Evolutionary conservation across 1,284 basidiomycete species (phyloP).

Genomic region (Ustilago shanxiensis): DNA sequence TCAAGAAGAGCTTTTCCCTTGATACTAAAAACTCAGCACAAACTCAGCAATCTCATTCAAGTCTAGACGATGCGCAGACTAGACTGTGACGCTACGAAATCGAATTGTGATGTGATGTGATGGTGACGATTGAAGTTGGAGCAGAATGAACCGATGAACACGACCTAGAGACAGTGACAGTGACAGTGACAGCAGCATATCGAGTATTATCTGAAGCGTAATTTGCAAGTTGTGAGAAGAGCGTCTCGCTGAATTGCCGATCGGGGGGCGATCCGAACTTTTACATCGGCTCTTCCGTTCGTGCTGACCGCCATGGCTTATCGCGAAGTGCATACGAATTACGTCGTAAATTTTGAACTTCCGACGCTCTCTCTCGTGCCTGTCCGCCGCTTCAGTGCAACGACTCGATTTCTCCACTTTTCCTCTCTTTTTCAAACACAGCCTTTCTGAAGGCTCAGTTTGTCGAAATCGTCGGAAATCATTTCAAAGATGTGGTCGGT

Average conservation of each 20-base stretch:
- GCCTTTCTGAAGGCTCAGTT: conserved; percentile 10
- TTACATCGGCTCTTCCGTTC: not conserved
- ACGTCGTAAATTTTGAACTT: conserved; percentile 3
- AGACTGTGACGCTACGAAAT: not conserved
- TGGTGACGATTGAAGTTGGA: no score
- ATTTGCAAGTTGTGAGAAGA: no score
- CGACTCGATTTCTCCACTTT: not conserved
- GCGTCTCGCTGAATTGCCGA: not conserved
- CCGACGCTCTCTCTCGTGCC: no score
- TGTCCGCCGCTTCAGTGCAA: no score
- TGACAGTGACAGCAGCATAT: no score
- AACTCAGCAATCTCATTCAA: no score
- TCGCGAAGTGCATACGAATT: conserved; percentile 8
- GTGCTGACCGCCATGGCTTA: not conserved
- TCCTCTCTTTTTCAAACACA: conserved; percentile 9
- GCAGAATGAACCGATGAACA: no score
- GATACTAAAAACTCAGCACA: no score
- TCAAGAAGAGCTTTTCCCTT: no score
- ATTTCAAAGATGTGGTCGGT: conserved; percentile 9
- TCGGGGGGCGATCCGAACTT: not conserved
- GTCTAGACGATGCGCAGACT: no score
- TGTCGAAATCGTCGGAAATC: not conserved
- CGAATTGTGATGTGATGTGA: not conserved
- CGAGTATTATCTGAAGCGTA: not conserved
- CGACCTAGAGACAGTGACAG: no score